Base-by-base conservation (phyloP, 192 early-diverging fungal genomes). In the Lobosporangium transversale region DNA sequence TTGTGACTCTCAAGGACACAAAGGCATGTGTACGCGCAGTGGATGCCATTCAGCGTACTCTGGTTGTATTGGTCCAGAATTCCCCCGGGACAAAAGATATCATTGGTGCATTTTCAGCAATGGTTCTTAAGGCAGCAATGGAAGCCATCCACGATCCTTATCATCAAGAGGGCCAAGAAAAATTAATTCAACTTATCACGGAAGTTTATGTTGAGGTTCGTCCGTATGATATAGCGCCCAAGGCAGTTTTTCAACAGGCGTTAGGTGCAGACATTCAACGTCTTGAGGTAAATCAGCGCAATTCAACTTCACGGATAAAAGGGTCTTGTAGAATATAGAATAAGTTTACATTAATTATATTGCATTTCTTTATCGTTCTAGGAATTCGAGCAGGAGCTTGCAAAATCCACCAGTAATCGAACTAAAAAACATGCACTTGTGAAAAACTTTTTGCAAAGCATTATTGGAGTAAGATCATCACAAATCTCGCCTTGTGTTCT, bases 161-260 rank as follows among this genome's bases (percentile, higher is more conserved):
- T 37, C 73, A 76, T 29, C 73, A 76, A 58, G 73, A 76, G 18
- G 73, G 73, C 0, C 73, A 76, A 20, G 73, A 76, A 5, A 76
- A 66, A 51, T 32, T 76, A 24, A 67, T 76, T 12, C 50, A 60
- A 26, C 58, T 76, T 14, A 62, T 76, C n/a, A 76, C 73, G 0
- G 73, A 76, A n/a, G 65, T 76, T n/a, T 76, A 76, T 50, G 64
- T 76, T 18, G 73, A 67, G 15, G 59, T 76, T 3, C 73, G 73
- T n/a, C 56, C 64, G 1, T 67, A 67, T 35, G 54, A 62, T 27
- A 58, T 62, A 20, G 51, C 63, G 1, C 73, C 73, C 2, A 76
- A 62, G 48, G 2, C 33, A 11, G 64, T 64, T 20, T 67, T 76
- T n/a, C 64, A 67, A 8, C 63, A 58, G 26, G 30, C 50, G 14